phyloP scores from a whole-genome alignment of 495 filamentous ascomycete species.

The Lophium mytilinum region DNA sequence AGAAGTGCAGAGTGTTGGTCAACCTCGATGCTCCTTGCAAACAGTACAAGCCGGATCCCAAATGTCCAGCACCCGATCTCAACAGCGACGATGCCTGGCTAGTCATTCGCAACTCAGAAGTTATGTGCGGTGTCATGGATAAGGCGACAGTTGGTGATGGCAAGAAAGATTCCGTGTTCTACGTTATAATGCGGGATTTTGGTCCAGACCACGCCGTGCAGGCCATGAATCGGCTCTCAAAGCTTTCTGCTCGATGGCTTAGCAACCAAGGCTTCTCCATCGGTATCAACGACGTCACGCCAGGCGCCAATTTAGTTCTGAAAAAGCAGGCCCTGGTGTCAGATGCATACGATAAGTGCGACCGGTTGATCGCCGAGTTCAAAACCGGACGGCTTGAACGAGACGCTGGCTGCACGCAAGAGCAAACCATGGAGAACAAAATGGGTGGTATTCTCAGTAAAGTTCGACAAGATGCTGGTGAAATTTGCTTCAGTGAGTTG shows the following conservation, averaged over 20 bases:
- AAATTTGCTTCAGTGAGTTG: slow-evolving; percentile 81
- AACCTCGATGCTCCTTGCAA: slow-evolving; percentile 91
- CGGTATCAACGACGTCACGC: slow-evolving; percentile 88
- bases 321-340: slow-evolving; percentile 69
- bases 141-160: slow-evolving; percentile 91
- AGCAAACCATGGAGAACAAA: slow-evolving; percentile 83
- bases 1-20: slow-evolving; percentile 65
- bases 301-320: slow-evolving; percentile 54
- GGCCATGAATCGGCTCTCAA: slow-evolving; percentile 91
- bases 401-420: slow-evolving; percentile 78
- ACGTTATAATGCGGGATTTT: slow-evolving; percentile 89
- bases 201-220: slow-evolving; percentile 80
- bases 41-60: slow-evolving; percentile 55
- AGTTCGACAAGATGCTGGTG: slow-evolving; percentile 82
- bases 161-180: slow-evolving; percentile 97
- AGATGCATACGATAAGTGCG: slow-evolving; percentile 71
- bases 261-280: slow-evolving; percentile 92
- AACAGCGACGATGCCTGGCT: slow-evolving; percentile 79
- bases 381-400: slow-evolving; percentile 71
- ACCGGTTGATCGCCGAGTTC: slow-evolving; percentile 75
- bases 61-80: slow-evolving; percentile 56
- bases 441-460: slow-evolving; percentile 86
- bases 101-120: slow-evolving; percentile 88
- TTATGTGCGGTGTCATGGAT: slow-evolving; percentile 98
- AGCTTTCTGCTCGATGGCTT: slow-evolving; percentile 80